Base-by-base conservation (phyloP, 2,329 filamentous ascomycete species). In the Verticillium alfalfae region DNA sequence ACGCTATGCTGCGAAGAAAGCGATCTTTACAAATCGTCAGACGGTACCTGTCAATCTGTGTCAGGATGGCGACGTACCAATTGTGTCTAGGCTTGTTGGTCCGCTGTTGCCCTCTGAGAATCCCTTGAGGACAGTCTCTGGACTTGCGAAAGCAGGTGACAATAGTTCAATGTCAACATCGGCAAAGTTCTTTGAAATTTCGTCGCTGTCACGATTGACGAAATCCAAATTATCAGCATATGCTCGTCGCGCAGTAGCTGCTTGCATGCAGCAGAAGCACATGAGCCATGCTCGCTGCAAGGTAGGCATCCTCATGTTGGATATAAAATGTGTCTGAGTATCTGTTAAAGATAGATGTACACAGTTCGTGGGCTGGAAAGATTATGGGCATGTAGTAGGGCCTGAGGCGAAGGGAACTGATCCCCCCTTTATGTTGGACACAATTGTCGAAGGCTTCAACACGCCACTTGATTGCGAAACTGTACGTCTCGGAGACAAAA, bases 51-150 rank as follows among this genome's bases (percentile, higher is more conserved):
- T 71, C 2, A 31, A 31, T 60, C 62, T 1, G 70, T 67, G 15
- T 72, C 68, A 1, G 68, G 15, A 60, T 62, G 62, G 70, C 65
- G 39, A 69, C 59, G 49, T 59, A 66, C 65, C 60, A 59, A 66
- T 62, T 65, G 61, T 58, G 3, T 61, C 55, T 6, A 61, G 59
- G 16, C 62, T 62, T 13, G 69, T 70, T 3, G 69, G 69, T 1
- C 69, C 69, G 10, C 62, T 65, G 0, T 65, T 70, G 12, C 69
- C 69, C 45, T 70, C 68, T 0, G 60, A 55, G 15, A 68, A 70
- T 0, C 63, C 62, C 2, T 61, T 59, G 0, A 69, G 65, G 3
- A 71, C 54, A 2, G 66, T 65, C 26, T 67, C 61, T 0, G 63
- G 60, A 5, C 66, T 57, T 4, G 37, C 41, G 34, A 71, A 71